phyloP scores from a whole-genome alignment of 257 asterid species.

The Solanum tarapatanum region DNA sequence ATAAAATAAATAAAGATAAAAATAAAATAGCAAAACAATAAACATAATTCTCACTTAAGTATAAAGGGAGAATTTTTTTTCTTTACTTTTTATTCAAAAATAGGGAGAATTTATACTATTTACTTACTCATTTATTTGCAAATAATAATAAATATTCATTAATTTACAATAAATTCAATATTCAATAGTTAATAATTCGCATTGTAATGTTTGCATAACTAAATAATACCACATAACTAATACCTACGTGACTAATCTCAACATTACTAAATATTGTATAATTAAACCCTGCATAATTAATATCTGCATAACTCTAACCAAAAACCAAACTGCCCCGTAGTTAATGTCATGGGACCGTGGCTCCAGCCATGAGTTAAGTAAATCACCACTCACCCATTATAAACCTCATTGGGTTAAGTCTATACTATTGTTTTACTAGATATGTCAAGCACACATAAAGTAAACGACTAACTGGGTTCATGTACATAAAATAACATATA shows the following conservation, averaged over 20 bases:
- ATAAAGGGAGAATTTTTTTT: neutral
- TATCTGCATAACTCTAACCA: neutral
- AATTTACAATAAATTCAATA: too few relatives aligned
- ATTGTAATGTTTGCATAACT: too few relatives aligned
- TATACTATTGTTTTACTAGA: too few relatives aligned
- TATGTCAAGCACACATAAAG: neutral
- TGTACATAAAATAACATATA: neutral
- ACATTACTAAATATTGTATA: too few relatives aligned
- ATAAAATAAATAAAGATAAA: too few relatives aligned
- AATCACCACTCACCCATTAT: too few relatives aligned
- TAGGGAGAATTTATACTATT: too few relatives aligned
- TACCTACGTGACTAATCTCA: accelerated
- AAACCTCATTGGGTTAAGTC: neutral
- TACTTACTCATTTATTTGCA: neutral
- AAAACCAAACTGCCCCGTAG: neutral
- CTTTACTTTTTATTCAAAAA: neutral
- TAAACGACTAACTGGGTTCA: neutral
- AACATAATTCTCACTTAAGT: neutral
- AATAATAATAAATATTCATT: too few relatives aligned
- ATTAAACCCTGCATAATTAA: too few relatives aligned
- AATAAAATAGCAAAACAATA: neutral
- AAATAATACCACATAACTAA: neutral
- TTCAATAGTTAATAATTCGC: too few relatives aligned
- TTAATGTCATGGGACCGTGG: too few relatives aligned
- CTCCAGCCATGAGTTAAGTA: too few relatives aligned